These are phyloP conservation scores for Camillea tinctor DNA, from an alignment of 2,329 filamentous ascomycete species.

Conservation along the genomic window DNA sequence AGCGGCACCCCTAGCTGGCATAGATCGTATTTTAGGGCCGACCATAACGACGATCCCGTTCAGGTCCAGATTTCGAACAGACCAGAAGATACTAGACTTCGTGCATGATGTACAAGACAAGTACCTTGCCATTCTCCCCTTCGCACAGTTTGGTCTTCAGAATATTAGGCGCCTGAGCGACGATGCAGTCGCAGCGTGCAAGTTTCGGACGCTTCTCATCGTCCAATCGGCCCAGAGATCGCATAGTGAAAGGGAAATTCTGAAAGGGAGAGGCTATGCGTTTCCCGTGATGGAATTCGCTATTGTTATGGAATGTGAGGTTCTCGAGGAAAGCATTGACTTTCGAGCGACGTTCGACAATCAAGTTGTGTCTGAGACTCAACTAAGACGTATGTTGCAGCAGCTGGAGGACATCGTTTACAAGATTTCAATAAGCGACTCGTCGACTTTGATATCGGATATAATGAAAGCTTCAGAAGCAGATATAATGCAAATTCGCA, in stretches of 20 bases:
- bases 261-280: conserved; percentile 1
- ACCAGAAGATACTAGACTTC: conserved; percentile 1
- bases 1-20: conserved; percentile 2
- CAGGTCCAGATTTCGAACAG: neutral
- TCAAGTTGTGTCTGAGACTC: neutral
- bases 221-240: conserved; percentile 3
- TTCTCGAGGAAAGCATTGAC: neutral
- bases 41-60: conserved; percentile 6
- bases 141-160: conserved; percentile 7
- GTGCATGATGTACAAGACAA: conserved; percentile 5
- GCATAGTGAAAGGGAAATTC: neutral
- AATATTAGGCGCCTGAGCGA: conserved; percentile 3
- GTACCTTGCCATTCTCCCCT: conserved; percentile 1
- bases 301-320: conserved; percentile 4
- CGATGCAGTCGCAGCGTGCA: conserved; percentile 6
- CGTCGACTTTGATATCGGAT: neutral
- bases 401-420: conserved; percentile 3
- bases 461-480: neutral
- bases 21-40: conserved; percentile 4
- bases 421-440: neutral
- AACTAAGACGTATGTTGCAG: conserved; percentile 1
- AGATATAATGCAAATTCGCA: neutral
- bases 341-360: conserved; percentile 6
- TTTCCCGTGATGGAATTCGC: conserved; percentile 7
- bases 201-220: conserved; percentile 5